A percentile compares a stretch with the other conserved stretches of the same genome.
Evolutionary conservation across 192 early-diverging fungal genomes (phyloP).

Genomic region (Geranomyces michiganensis): DNA sequence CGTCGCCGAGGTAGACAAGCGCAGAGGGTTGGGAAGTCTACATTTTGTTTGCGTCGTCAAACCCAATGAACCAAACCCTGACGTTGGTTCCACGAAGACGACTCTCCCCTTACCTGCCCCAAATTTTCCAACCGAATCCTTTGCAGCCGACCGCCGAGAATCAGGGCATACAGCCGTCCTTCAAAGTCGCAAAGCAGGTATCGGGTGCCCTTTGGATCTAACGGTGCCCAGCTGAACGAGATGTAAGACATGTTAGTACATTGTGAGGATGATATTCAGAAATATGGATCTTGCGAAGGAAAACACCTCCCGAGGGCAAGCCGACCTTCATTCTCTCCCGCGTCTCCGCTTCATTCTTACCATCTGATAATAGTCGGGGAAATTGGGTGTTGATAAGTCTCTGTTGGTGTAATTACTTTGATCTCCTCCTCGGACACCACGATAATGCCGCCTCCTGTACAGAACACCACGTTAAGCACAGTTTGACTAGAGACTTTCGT

Average conservation of each 20-base stretch:
- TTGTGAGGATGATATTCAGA: no score
- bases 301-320: no score
- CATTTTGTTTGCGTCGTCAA: no score
- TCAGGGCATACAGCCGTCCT: slow-evolving; percentile 60
- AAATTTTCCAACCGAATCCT: slow-evolving; percentile 48
- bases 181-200: slow-evolving; percentile 72
- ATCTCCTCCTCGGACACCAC: slow-evolving; percentile 61
- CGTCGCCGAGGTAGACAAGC: slow-evolving; percentile 70
- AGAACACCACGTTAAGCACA: not conserved
- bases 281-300: no score
- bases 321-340: no score
- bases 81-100: no score
- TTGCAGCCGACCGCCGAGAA: not conserved
- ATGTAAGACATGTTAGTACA: no score
- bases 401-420: slow-evolving; percentile 41
- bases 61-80: no score
- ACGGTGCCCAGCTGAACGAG: slow-evolving; percentile 37
- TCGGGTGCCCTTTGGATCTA: slow-evolving; percentile 56
- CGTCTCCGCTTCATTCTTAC: slow-evolving; percentile 27
- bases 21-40: slow-evolving; percentile 51
- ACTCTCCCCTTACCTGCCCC: slow-evolving; percentile 52
- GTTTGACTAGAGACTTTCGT: no score
- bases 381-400: slow-evolving; percentile 7
- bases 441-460: slow-evolving; percentile 52
- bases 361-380: slow-evolving; percentile 52